Percentiles rank a stretch among this genome's conserved stretches.
These are phyloP conservation scores for Boletellus sp. DNA, from an alignment of 1,284 basidiomycete genomes.

Conservation along the genomic window DNA sequence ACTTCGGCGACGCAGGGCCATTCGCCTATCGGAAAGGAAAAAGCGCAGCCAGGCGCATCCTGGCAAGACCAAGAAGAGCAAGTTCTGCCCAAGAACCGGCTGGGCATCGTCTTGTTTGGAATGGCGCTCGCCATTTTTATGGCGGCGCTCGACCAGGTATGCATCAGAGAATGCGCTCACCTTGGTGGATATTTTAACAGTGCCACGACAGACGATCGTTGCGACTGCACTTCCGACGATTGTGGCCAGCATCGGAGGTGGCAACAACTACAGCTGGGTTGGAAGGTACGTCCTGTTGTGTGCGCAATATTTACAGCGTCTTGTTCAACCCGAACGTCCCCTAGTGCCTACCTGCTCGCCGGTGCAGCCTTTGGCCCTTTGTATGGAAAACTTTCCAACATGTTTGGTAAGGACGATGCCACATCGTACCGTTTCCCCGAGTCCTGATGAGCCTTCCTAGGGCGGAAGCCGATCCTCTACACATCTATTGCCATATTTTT, in stretches of 20 bases:
- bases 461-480: slow-evolving; percentile 75
- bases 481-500: slow-evolving; percentile 68
- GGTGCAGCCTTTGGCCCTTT: slow-evolving; percentile 63
- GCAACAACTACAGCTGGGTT: slow-evolving; percentile 70
- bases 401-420: too few relatives aligned
- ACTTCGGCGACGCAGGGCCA: too few relatives aligned
- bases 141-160: slow-evolving; percentile 56
- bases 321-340: too few relatives aligned
- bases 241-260: slow-evolving; percentile 63
- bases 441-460: slow-evolving; percentile 28
- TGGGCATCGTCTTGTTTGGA: slow-evolving; percentile 52
- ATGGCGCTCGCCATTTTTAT: slow-evolving; percentile 56
- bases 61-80: background rate
- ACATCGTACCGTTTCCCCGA: too few relatives aligned
- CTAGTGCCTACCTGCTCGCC: slow-evolving; percentile 69
- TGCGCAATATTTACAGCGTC: too few relatives aligned
- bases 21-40: background rate
- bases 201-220: slow-evolving; percentile 63
- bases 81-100: slow-evolving; percentile 45
- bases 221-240: slow-evolving; percentile 77
- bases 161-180: slow-evolving; percentile 1
- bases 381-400: slow-evolving; percentile 74
- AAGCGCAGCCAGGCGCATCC: too few relatives aligned
- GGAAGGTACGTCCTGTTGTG: slow-evolving; percentile 48
- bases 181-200: too few relatives aligned